These are phyloP conservation scores for Talinum fruticosum DNA, from an alignment of 148 eudicot species.

Conservation along the genomic window DNA sequence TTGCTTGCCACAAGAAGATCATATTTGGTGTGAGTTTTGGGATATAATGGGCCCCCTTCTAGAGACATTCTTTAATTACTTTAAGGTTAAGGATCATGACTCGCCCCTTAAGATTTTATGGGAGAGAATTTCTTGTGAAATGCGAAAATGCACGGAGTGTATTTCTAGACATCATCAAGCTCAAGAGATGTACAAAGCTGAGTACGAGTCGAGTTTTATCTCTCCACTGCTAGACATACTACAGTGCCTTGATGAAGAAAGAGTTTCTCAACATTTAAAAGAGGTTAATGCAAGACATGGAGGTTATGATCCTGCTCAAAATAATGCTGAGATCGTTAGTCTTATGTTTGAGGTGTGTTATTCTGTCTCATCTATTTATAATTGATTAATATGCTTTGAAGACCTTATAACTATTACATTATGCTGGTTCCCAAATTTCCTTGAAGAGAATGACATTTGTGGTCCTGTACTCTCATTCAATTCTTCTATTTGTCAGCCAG, in stretches of 20 bases:
- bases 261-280: slow-evolving; percentile 67
- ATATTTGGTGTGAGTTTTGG: slow-evolving; percentile 85
- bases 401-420: neutral
- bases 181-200: slow-evolving; percentile 64
- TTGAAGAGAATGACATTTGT: neutral
- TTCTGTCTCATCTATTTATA: neutral
- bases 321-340: slow-evolving; percentile 66
- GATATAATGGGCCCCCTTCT: slow-evolving; percentile 87
- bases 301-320: slow-evolving; percentile 51
- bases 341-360: slow-evolving; percentile 90
- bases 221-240: slow-evolving; percentile 76
- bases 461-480: neutral
- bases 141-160: slow-evolving; percentile 79
- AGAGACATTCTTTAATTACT: slow-evolving; percentile 89
- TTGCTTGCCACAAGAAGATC: slow-evolving; percentile 50
- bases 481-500: neutral
- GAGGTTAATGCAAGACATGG: slow-evolving; percentile 62
- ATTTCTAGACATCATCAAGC: slow-evolving; percentile 88
- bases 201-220: slow-evolving; percentile 70
- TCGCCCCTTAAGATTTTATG: slow-evolving; percentile 84
- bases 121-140: slow-evolving; percentile 68
- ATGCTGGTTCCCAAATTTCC: neutral
- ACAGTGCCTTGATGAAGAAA: slow-evolving; percentile 78
- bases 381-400: neutral
- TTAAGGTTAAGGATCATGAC: slow-evolving; percentile 53